These are phyloP conservation scores for Dipsacomyces acuminosporus DNA, from an alignment of 371 early-diverging fungal genomes.

Conservation along the genomic window DNA sequence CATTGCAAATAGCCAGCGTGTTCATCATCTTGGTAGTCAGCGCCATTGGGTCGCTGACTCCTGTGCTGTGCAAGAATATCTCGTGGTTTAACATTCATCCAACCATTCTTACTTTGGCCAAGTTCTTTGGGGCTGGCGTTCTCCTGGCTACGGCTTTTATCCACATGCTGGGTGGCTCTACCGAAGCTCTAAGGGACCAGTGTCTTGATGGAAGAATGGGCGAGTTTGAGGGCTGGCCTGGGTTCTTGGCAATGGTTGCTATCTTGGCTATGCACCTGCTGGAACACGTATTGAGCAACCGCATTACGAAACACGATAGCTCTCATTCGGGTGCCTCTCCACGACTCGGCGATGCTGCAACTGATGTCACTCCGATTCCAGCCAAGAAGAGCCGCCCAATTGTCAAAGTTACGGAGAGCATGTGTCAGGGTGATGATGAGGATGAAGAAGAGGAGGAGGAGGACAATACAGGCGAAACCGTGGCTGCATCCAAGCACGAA, in stretches of 20 bases:
- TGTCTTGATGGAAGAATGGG: slow-evolving; percentile 46
- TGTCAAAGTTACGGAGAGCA: neutral
- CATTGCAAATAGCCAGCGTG: slow-evolving; percentile 56
- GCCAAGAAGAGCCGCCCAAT: no score
- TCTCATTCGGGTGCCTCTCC: no score
- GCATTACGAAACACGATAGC: neutral
- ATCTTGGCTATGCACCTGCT: slow-evolving; percentile 54
- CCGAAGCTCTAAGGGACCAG: slow-evolving; percentile 48
- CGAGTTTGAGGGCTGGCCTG: slow-evolving; percentile 46
- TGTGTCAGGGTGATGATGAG: neutral
- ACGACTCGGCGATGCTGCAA: no score
- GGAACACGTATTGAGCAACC: slow-evolving; percentile 47
- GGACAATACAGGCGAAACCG: no score
- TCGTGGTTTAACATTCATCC: slow-evolving; percentile 20
- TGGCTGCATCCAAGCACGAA: no score
- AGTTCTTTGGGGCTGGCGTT: slow-evolving; percentile 72
- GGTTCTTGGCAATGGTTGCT: slow-evolving; percentile 56
- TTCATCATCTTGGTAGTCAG: slow-evolving; percentile 52
- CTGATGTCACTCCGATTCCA: no score
- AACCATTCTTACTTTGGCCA: slow-evolving; percentile 35
- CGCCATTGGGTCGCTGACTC: slow-evolving; percentile 48
- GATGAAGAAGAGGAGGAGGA: no score
- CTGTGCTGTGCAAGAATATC: slow-evolving; percentile 27
- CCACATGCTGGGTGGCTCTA: slow-evolving; percentile 60
- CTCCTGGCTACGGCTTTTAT: slow-evolving; percentile 76